Evolutionary conservation across 768 basidiomycete species (phyloP), one percentile per base, ranked within the genome.

Genomic region (Thelephora ganbajun): DNA sequence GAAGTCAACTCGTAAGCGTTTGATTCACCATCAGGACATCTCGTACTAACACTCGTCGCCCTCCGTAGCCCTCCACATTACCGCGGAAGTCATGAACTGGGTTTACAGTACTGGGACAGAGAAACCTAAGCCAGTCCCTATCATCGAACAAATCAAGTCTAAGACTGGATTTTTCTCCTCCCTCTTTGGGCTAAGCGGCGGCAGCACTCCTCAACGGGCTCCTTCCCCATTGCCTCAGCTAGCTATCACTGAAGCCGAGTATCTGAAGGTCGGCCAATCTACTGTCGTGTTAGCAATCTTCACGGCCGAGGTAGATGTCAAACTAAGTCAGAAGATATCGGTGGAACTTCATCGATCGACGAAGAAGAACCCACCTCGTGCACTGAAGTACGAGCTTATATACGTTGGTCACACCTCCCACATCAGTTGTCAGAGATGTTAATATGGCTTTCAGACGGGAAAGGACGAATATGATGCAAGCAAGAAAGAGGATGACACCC

Each of bases 361-460:
- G 11, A 97, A 97, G 74, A 99, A 99, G 69, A 81, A 86, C 47
- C 85, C 89, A 0, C 94, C 94, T 0, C 66, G 64, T 4, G 74
- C 68, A 45, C 74, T 92, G 59, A 79, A 72, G 48, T 84, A 86
- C 47, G 78, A 85, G 54, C 69, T 99, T 11, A 89, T 99, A 35
- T 98, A 88, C 66, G 83, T 86, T 46, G 52, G 78, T 61, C 13
- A 7, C 44, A 35, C 33, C 26, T 1, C 4, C 44, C 19, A 16
- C 16, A 9, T 14, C 11, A 3, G 42, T 43, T 12, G 30, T 11
- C 7, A 35, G 30, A 35, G 3, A 19, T 34, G 42, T 46, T 44
- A 49, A 50, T 47, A 11, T 45, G 30, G 13, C 44, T 18, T 33
- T 11, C 53, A 88, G 88, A 91, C 88, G 2, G 83, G 80, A 3